Evolutionary conservation across 495 filamentous ascomycete species (phyloP), one percentile per base, ranked within the genome.

Genomic region (Talaromyces nanjingensis): DNA sequence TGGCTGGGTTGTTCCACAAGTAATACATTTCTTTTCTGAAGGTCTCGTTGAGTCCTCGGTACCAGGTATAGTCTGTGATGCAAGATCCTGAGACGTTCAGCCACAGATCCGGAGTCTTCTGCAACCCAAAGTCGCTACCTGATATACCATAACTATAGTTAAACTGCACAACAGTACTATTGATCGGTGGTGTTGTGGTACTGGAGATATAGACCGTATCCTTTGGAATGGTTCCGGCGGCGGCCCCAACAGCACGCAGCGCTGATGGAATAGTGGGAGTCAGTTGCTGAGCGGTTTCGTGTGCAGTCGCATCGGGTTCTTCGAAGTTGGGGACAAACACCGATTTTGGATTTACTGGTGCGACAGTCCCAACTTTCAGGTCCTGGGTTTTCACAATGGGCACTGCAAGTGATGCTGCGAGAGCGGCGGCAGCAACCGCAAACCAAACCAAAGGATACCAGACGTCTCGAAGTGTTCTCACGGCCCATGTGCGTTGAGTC

Each of bases 141-240:
- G 60, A 70, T 57, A 70, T 68, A 31, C 49, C 59, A 65, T 78
- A 78, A 20, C 59, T 31, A 61, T 78, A 78, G 27, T 72, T 59
- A 34, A 76, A 56, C 6, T 59, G 65, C 9, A 59, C n/a, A 22
- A 73, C 67, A 6, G 60, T 12, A 0, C 70, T 63, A 12, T 69
- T 67, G 34, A 63, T 31, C 5, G 47, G 20, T 29, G 39, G 52
- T 64, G 24, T 65, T 29, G 70, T 69, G 20, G 64, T 57, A 12
- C 86, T 84, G 47, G 87, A 88, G 61, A 90, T 76, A 67, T 89
- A 87, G 72, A 92, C 90, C 7, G 55, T 58, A 37, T 61, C 12
- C 90, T 77, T 11, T 91, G 75, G 71, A 89, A 91, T 12, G 39
- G 90, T 83, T 68, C n/a, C n/a, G n/a, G 91, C 88, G 27, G 91